Evolutionary conservation across 805 yeast species (phyloP).

Genomic region (Candida nanaspora): DNA sequence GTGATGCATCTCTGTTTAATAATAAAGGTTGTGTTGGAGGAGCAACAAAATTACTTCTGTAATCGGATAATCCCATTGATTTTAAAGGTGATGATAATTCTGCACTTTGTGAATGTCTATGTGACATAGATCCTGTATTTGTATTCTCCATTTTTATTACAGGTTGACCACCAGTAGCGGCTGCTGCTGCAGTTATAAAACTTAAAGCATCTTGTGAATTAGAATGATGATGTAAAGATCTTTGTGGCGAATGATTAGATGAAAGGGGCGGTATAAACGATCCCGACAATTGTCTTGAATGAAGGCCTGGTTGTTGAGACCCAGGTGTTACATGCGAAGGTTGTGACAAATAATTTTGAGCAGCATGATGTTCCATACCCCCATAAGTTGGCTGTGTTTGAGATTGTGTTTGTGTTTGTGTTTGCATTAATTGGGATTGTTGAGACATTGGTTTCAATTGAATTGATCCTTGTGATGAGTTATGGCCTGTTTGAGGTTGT

Average conservation of each 20-base stretch:
- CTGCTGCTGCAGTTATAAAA: constrained; percentile 16
- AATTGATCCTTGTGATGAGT: constrained; percentile 6
- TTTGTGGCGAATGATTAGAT: constrained; percentile 3
- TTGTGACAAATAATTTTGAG: not conserved
- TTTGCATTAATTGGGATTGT: constrained; percentile 3
- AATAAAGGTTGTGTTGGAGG: constrained; percentile 5
- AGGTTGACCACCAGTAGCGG: constrained; percentile 7
- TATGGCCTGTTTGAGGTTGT: constrained; percentile 13
- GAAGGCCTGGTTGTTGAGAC: not conserved
- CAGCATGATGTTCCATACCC: too few relatives aligned
- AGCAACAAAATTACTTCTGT: constrained; percentile 5
- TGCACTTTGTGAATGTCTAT: constrained; percentile 1
- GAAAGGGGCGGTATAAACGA: not conserved
- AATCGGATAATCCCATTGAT: constrained; percentile 8
- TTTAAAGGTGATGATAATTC: constrained; percentile 17
- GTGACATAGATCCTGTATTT: too few relatives aligned
- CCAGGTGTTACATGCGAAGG: not conserved
- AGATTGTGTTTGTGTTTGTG: constrained; percentile 1
- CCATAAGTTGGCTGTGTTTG: not conserved
- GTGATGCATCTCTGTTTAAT: constrained; percentile 6
- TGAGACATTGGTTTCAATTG: constrained; percentile 3
- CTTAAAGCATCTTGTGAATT: constrained; percentile 21
- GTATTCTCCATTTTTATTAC: constrained; percentile 1
- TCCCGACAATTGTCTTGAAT: constrained; percentile 1
- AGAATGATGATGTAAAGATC: constrained; percentile 4